Base-by-base conservation (phyloP, 2,329 filamentous ascomycete genomes). In the Fusarium albidum region DNA sequence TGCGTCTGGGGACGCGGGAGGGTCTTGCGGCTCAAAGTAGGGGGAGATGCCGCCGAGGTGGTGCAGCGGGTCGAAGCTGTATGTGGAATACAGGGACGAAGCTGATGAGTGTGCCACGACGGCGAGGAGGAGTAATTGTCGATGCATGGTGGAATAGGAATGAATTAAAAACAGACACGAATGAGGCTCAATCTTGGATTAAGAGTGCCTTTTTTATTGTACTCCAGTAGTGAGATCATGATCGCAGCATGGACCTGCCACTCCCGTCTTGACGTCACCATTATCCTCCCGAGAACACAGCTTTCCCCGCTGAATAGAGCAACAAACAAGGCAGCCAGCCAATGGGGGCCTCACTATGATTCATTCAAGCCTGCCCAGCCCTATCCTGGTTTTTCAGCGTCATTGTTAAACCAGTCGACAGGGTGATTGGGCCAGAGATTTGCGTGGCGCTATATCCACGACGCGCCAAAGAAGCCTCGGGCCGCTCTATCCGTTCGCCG, bases 21-120 rank as follows among this genome's bases (percentile, higher is more conserved):
- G 79, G 48, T 81, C 76, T 53, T 81, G 75, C 0, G 82, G 77
- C 59, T 84, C 81, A 47, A 83, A 85, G 61, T 85, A 85, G 0
- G 82, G 82, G 1, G 80, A 74, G 6, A 83, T 81, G n/a, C 82
- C 82, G 1, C 77, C 77, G 9, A 84, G 73, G 47, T 85, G 82
- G 21, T 83, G 71, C 3, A 85, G 71, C 0, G 82, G 78, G 45
- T 83, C 79, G 67, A 85, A 84, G 46, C 67, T 69, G 59, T 82
- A 82, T 3, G 70, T 72, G 0, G 77, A 79, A 61, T 79, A 78
- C 35, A 79, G 69, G 0, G 69, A 38, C 11, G 60, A 54, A 10
- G 59, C 59, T 5, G 59, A 55, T 35, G 56, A 25, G 4, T 44
- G 34, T 7, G 49, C 40, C 4, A 49, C 40, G 2, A 63, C 17